Evolutionary conservation across 2,329 filamentous ascomycete genomes (phyloP).

Genomic region (Trichoderma sp.): DNA sequence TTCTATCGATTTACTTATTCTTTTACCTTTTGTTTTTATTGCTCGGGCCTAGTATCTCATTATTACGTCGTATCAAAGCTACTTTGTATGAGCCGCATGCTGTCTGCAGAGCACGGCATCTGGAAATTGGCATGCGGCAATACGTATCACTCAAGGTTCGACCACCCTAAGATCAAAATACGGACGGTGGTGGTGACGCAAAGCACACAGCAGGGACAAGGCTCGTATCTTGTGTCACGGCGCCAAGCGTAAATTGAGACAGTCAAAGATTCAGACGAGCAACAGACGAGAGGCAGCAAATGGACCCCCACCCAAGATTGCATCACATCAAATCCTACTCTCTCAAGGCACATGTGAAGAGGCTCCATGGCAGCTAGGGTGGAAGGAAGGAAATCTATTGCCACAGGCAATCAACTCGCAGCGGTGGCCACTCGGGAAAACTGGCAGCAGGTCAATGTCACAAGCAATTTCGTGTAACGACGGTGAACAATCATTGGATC

Average conservation of each 20-base stretch:
- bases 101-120: background rate
- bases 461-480: slow-evolving; percentile 26
- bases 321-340: slow-evolving; percentile 21
- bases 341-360: background rate
- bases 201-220: background rate
- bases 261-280: slow-evolving; percentile 19
- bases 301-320: slow-evolving; percentile 3
- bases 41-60: too few species aligned
- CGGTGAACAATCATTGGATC: slow-evolving; percentile 19
- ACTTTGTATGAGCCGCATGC: background rate
- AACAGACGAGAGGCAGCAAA: background rate
- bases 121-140: background rate
- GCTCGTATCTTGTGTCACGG: slow-evolving; percentile 12
- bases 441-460: slow-evolving; percentile 20
- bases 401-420: slow-evolving; percentile 12
- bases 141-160: background rate
- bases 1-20: too few species aligned
- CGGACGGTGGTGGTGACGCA: background rate
- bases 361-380: background rate
- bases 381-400: background rate
- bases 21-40: too few species aligned
- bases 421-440: slow-evolving; percentile 25
- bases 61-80: background rate
- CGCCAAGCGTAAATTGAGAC: slow-evolving; percentile 5
- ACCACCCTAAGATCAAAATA: background rate